Evolutionary conservation across 129 eudicot genomes (phyloP), one percentile per base, ranked within the genome.

Genomic region (Deinandra increscens): DNA sequence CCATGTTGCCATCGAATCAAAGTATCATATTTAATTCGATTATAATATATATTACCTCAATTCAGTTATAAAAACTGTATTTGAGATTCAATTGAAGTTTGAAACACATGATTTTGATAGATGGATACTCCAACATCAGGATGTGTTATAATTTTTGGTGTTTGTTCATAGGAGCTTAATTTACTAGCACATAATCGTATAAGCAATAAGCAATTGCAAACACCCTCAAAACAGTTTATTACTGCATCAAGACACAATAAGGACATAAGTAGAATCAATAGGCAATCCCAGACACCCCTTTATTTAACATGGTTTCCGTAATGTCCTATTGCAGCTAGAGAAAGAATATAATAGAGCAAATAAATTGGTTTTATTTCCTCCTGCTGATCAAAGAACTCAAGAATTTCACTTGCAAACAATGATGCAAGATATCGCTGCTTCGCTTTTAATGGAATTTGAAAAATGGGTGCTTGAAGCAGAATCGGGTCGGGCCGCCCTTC

Each of bases 401-500:
- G 96, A 93, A 77, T 75, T 89, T 79, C 98, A 93, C 79, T 51
- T 93, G 78, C 97, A 83, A 69, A 89, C 96, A 15, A 93, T 93
- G 95, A 79, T 89, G 89, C 98, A 93, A 85, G 98, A 93, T 69
- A 81, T 93, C 62, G 98, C 98, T 60, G 98, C 97, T 64, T 93
- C 96, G 49, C 80, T 93, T 75, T 66, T 93, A 81, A 93, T 93
- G 98, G 92, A 85, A 71, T 93, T 93, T 62, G 98, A 93, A 75
- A 89, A 93, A 60, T 93, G 88, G 85, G 98, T 87, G 66, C 83
- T 93, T 63, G 78, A 80, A 68, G 97, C 96, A 18, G 95, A 93
- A 80, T 87, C 97, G 36, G 92, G 87, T 51, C 87, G 92, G 62
- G 87, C 95, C 42, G 87, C 95, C 42, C 89, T 93, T 81, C 79